Conservation (phyloP, 306 rosid genomes). For the Rosa persica region DNA sequence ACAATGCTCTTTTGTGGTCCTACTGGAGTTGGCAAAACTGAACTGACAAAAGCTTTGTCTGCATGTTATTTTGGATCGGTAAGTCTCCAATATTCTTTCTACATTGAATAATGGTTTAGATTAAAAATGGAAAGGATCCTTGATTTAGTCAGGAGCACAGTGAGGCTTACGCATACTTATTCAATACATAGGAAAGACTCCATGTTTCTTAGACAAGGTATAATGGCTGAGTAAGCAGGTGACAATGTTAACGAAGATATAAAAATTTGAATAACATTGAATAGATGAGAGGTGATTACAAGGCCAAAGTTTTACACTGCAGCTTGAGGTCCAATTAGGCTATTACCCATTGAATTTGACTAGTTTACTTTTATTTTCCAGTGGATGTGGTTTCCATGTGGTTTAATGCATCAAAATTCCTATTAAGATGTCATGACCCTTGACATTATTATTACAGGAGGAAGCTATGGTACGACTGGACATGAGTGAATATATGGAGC, state of each 20-base stretch:
- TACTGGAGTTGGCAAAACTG: conserved; percentile 90
- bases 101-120: not conserved
- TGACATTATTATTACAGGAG: conserved; percentile 50
- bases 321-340: not conserved
- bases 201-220: not conserved
- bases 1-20: conserved; percentile 81
- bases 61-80: conserved; percentile 82
- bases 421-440: conserved; percentile 17
- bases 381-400: not conserved
- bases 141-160: not conserved
- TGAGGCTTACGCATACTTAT: conserved; percentile 2
- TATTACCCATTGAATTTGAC: not conserved
- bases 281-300: not conserved
- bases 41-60: conserved; percentile 75
- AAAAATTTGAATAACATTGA: not conserved
- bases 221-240: not conserved
- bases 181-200: not conserved
- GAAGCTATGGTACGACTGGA: conserved; percentile 74
- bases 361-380: not conserved
- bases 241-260: not conserved
- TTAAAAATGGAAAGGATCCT: conserved; percentile 1
- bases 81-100: conserved; percentile 22
- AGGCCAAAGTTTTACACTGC: not conserved
- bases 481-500: conserved; percentile 99
- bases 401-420: conserved; percentile 4